Evolutionary conservation across 2,329 filamentous ascomycete genomes (phyloP).

Genomic region (Calonectria multiphialidica): DNA sequence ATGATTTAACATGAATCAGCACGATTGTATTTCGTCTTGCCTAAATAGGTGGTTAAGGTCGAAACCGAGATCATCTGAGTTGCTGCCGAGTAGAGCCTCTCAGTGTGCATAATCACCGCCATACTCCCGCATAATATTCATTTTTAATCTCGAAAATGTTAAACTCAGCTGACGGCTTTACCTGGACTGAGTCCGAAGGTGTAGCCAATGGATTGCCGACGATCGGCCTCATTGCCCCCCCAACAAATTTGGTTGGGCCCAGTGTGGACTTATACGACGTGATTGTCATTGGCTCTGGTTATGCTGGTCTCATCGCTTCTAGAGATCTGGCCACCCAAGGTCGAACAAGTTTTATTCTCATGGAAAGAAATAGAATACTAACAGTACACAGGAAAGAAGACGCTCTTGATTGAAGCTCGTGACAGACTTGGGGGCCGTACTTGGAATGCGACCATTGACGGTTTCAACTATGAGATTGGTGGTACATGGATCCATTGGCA

Average conservation of each 20-base stretch:
- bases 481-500: conserved; percentile 57
- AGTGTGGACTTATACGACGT: conserved; percentile 16
- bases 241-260: neutral
- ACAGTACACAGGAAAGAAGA: conserved; percentile 29
- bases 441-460: conserved; percentile 51
- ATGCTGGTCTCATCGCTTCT: conserved; percentile 11
- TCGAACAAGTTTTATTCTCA: conserved; percentile 5
- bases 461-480: conserved; percentile 55
- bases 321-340: conserved; percentile 25
- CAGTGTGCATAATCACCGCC: no score
- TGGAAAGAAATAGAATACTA: neutral
- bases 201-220: conserved; percentile 9
- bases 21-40: neutral
- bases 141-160: neutral
- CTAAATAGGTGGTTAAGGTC: neutral
- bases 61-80: neutral
- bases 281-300: conserved; percentile 7
- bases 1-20: no score
- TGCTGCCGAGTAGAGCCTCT: neutral
- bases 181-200: conserved; percentile 10
- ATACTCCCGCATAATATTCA: neutral
- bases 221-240: conserved; percentile 9
- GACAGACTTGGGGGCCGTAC: conserved; percentile 57
- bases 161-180: conserved; percentile 9
- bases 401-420: conserved; percentile 54